phyloP scores from a whole-genome alignment of 1,139 yeast genomes.

The Insectozyma bohioensis region DNA sequence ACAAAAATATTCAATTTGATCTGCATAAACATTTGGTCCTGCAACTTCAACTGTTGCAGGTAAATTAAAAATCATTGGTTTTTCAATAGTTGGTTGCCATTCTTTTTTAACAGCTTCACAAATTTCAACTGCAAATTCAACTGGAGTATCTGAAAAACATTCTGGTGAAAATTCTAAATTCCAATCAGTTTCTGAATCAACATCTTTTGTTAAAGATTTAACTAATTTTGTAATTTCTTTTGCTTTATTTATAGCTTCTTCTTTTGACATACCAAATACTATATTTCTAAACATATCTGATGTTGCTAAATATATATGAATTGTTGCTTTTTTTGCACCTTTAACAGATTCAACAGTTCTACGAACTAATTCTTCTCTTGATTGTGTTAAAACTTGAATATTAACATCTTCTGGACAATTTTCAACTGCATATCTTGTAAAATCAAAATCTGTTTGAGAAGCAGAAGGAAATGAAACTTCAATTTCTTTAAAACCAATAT shows the following conservation, averaged over 20 bases:
- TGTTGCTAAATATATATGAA: constrained; percentile 48
- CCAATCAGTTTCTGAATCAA: constrained; percentile 45
- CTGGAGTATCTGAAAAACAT: constrained; percentile 45
- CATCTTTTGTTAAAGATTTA: constrained; percentile 43
- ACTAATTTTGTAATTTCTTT: constrained; percentile 43
- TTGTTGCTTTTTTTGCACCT: constrained; percentile 50
- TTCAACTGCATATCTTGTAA: constrained; percentile 48
- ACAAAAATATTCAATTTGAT: constrained; percentile 49
- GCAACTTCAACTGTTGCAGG: constrained; percentile 54
- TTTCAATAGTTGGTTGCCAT: constrained; percentile 46
- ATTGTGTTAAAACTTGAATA: constrained; percentile 48
- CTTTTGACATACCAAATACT: constrained; percentile 45
- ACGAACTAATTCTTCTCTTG: constrained; percentile 44
- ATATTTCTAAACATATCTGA: constrained; percentile 47
- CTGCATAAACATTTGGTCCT: constrained; percentile 50
- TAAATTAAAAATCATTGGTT: constrained; percentile 47
- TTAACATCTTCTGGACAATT: constrained; percentile 47
- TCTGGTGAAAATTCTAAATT: constrained; percentile 48
- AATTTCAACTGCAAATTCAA: constrained; percentile 43
- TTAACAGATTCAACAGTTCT: constrained; percentile 47
- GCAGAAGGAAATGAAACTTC: constrained; percentile 52
- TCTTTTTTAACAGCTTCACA: constrained; percentile 48
- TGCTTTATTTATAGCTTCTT: constrained; percentile 43
- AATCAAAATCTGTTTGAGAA: constrained; percentile 50
- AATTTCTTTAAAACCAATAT: constrained; percentile 49